Percentiles rank a stretch among this genome's conserved stretches.
These are phyloP conservation scores for Wickerhamomyces silvicola DNA, from an alignment of 805 yeast genomes.

Conservation along the genomic window DNA sequence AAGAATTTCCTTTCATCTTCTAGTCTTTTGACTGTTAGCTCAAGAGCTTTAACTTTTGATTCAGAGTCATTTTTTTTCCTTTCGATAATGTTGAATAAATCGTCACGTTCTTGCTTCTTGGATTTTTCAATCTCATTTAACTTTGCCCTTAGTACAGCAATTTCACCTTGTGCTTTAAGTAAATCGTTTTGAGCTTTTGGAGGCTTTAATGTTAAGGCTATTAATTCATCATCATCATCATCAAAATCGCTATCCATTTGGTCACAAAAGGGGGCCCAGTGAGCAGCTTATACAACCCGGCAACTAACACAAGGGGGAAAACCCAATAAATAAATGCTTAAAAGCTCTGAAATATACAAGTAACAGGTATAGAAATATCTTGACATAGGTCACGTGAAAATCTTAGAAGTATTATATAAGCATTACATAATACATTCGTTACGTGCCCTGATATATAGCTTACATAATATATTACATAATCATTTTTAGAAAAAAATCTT, in stretches of 20 bases:
- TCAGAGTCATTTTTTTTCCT: constrained; percentile 20
- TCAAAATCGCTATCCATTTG: constrained; percentile 23
- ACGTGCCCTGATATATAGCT: no score
- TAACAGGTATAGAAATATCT: no score
- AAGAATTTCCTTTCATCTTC: constrained; percentile 54
- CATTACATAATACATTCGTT: no score
- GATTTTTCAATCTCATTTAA: constrained; percentile 39
- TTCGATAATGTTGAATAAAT: constrained; percentile 16
- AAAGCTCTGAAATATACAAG: no score
- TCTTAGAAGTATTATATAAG: no score
- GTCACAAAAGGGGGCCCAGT: background rate
- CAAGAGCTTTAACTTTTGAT: constrained; percentile 33
- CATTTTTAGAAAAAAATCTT: no score
- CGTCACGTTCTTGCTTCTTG: constrained; percentile 22
- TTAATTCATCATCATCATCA: constrained; percentile 38
- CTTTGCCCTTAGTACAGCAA: constrained; percentile 68
- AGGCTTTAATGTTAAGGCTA: constrained; percentile 41
- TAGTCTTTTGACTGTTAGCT: constrained; percentile 34
- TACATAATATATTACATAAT: no score
- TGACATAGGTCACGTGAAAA: no score
- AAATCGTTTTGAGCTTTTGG: constrained; percentile 23
- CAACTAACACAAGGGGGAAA: no score
- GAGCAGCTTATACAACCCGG: no score
- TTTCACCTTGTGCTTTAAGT: constrained; percentile 69
- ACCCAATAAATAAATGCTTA: no score